Base-by-base conservation (phyloP, 345 rosid genomes). In the Sisymbrium irio region DNA sequence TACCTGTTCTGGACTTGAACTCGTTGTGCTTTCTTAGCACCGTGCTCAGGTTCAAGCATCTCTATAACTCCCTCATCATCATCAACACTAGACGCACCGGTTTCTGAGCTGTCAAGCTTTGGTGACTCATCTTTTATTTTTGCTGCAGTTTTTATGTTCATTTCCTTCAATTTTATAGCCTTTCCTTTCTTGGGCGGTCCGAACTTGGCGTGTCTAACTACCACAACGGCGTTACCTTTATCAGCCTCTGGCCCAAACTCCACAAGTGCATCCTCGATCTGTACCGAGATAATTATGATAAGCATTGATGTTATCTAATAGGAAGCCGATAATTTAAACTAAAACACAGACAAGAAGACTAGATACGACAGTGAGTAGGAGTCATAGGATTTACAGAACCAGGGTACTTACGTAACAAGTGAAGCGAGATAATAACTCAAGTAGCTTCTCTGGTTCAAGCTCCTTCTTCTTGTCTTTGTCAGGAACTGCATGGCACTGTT, bases 161-260 rank as follows among this genome's bases (percentile, higher is more conserved):
- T 65, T 30, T 45, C 80, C 79, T 84, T 86, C 56, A 58, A 22
- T 13, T 77, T 86, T 57, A 79, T 87, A 9, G 64, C 80, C 56
- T 82, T 78, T 60, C 92, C 84, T 83, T 85, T 93, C 86, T 88
- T 91, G 6, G 86, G 28, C 20, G 80, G 84, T 7, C 96, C 96
- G 67, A 88, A 93, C 80, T 89, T 93, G 36, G 68, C 76, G 46
- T 89, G 97, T 80, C 92, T 79, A 68, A 88, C 82, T 17, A 91
- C 46, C 33, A 78, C 86, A 80, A 82, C 89, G 44, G 98, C 97
- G 66, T 78, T 84, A 14, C 54, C 74, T 54, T 42, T 89, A 83
- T 83, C 90, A 58, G 85, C 85, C 40, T 58, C 75, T 10, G 92
- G 97, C 18, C 87, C 92, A 67, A 83, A 89, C 69, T 93, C 97